These are phyloP conservation scores for Diaporthe batatas DNA, from an alignment of 2,329 filamentous ascomycete species.

Conservation along the genomic window DNA sequence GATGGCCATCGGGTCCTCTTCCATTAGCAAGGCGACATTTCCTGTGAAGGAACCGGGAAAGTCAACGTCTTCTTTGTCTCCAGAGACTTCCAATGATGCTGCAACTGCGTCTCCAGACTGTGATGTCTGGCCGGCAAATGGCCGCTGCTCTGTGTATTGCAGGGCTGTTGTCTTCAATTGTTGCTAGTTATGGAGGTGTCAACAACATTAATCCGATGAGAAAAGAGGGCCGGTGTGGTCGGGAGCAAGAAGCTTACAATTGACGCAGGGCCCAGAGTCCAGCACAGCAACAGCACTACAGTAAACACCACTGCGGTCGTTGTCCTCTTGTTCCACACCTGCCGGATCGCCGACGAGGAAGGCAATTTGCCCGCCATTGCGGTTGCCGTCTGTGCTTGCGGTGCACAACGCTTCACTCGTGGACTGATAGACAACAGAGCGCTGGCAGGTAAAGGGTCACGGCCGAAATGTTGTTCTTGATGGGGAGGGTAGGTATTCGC, in stretches of 20 bases:
- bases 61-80: conserved; percentile 2
- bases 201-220: not conserved
- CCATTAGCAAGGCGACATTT: conserved; percentile 34
- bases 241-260: not conserved
- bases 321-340: conserved; percentile 5
- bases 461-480: too few relatives aligned
- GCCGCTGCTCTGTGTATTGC: not conserved
- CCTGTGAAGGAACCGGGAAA: conserved; percentile 13
- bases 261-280: conserved; percentile 13
- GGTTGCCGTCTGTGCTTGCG: not conserved
- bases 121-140: not conserved
- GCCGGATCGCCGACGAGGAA: not conserved
- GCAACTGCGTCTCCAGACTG: not conserved
- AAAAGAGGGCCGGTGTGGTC: not conserved
- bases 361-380: conserved; percentile 11
- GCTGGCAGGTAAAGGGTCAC: not conserved
- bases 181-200: not conserved
- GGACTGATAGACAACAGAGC: too few relatives aligned
- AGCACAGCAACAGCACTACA: conserved; percentile 1
- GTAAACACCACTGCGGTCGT: conserved; percentile 2
- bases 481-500: not conserved
- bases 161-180: not conserved
- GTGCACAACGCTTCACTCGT: not conserved
- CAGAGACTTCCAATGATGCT: not conserved
- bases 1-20: conserved; percentile 31